A percentile compares a stretch with the other conserved stretches of the same genome.
These are phyloP conservation scores for Coemansia sp. DNA, from an alignment of 192 early-diverging fungal genomes.

Conservation along the genomic window DNA sequence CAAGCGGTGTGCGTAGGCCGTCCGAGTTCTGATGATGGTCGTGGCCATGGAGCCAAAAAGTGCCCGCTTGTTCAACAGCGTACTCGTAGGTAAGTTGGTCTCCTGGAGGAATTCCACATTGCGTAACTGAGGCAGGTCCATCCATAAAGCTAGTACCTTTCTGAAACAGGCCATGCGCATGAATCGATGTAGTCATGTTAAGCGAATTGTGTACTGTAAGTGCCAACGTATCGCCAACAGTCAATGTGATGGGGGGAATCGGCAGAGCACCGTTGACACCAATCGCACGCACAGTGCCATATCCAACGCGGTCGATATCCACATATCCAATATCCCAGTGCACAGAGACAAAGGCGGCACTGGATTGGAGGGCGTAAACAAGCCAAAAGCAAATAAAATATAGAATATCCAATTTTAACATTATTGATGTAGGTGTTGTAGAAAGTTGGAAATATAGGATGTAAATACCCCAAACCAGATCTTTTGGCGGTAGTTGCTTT, in stretches of 20 bases:
- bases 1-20: conserved; percentile 68
- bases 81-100: conserved; percentile 65
- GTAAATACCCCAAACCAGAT: neutral
- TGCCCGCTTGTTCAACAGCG: conserved; percentile 66
- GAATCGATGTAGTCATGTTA: conserved; percentile 62
- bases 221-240: conserved; percentile 18
- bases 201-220: conserved; percentile 55
- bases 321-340: conserved; percentile 69
- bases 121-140: conserved; percentile 64
- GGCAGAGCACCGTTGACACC: conserved; percentile 64
- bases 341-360: conserved; percentile 17
- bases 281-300: conserved; percentile 57
- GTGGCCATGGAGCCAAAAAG: conserved; percentile 82
- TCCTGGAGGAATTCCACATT: conserved; percentile 75
- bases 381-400: neutral
- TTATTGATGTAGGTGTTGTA: neutral
- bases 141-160: conserved; percentile 66
- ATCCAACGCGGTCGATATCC: conserved; percentile 61
- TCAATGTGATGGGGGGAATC: conserved; percentile 36
- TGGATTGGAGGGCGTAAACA: neutral
- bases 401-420: neutral
- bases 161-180: conserved; percentile 78
- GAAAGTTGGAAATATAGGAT: neutral
- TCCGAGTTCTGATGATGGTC: conserved; percentile 71
- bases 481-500: neutral